phyloP scores from a whole-genome alignment of 192 early-diverging fungal species.

The Podila verticillata region DNA sequence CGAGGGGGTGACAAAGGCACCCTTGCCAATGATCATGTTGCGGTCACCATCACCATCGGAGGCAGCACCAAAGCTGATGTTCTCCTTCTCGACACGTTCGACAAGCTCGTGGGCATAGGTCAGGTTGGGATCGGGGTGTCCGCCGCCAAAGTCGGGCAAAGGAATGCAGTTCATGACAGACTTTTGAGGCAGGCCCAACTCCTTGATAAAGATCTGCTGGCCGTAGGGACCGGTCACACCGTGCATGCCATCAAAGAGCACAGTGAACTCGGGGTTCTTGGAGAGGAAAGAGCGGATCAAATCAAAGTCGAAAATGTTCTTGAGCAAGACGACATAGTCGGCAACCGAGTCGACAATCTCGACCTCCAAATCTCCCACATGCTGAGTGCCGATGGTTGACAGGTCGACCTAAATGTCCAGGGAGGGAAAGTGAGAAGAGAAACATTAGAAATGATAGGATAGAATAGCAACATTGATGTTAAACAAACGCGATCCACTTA shows the following conservation, averaged over 20 bases:
- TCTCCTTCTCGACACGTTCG: conserved; percentile 83
- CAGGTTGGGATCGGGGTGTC: conserved; percentile 98
- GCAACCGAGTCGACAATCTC: conserved; percentile 90
- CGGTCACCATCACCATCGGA: conserved; percentile 98
- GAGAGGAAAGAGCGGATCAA: conserved; percentile 81
- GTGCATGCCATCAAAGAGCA: conserved; percentile 96
- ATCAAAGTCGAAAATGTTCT: conserved; percentile 94
- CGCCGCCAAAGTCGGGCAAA: conserved; percentile 90
- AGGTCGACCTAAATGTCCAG: conserved; percentile 73
- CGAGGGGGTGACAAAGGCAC: conserved; percentile 95
- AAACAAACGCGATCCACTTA: conserved; percentile 28
- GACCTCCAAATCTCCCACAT: conserved; percentile 72
- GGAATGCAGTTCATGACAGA: conserved; percentile 87
- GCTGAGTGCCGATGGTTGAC: conserved; percentile 69
- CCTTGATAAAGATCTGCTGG: conserved; percentile 83
- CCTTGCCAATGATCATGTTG: conserved; percentile 98
- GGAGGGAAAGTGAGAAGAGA: not conserved
- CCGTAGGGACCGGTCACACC: conserved; percentile 98
- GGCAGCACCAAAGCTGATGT: conserved; percentile 90
- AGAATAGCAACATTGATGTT: not conserved
- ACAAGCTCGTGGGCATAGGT: conserved; percentile 96
- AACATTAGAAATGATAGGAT: not conserved
- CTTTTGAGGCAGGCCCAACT: conserved; percentile 84
- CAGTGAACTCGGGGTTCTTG: conserved; percentile 75
- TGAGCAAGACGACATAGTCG: conserved; percentile 90